Conservation (phyloP, 1,284 basidiomycete species). For the Porogramme epimiltina region DNA sequence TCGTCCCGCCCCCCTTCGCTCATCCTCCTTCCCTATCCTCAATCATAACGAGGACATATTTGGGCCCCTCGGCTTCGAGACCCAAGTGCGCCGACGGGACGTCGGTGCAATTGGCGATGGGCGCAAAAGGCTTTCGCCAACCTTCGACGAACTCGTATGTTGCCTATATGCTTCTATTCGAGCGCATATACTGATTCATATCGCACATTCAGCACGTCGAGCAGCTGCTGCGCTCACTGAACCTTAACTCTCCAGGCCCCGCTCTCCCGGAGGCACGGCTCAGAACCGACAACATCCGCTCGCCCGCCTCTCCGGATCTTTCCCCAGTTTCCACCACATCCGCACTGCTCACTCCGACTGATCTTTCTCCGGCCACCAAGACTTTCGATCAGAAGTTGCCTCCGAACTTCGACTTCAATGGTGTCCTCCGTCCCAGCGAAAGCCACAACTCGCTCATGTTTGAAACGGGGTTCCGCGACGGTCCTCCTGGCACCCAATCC, state of each 20-base stretch:
- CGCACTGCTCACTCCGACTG: slow-evolving; percentile 65
- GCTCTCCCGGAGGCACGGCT: slow-evolving; percentile 40
- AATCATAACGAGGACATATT: slow-evolving; percentile 63
- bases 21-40: slow-evolving; percentile 25
- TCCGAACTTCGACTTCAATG: slow-evolving; percentile 48
- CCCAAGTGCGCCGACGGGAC: slow-evolving; percentile 41
- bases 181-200: slow-evolving; percentile 24
- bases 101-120: slow-evolving; percentile 78
- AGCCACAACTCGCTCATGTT: slow-evolving; percentile 32
- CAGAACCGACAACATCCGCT: slow-evolving; percentile 42
- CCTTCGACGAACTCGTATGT: slow-evolving; percentile 56
- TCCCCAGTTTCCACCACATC: slow-evolving; percentile 70
- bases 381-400: slow-evolving; percentile 57
- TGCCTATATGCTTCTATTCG: slow-evolving; percentile 21
- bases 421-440: slow-evolving; percentile 26
- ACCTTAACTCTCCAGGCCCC: slow-evolving; percentile 72
- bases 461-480: slow-evolving; percentile 31
- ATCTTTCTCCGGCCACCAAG: slow-evolving; percentile 64
- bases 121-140: slow-evolving; percentile 60
- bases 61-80: slow-evolving; percentile 45
- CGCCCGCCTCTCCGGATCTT: slow-evolving; percentile 56
- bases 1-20: slow-evolving; percentile 27
- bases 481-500: slow-evolving; percentile 16
- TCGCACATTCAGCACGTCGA: slow-evolving; percentile 61
- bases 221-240: slow-evolving; percentile 71